Conservation (phyloP, 2,329 filamentous ascomycete species). For the Xylaria sp. region DNA sequence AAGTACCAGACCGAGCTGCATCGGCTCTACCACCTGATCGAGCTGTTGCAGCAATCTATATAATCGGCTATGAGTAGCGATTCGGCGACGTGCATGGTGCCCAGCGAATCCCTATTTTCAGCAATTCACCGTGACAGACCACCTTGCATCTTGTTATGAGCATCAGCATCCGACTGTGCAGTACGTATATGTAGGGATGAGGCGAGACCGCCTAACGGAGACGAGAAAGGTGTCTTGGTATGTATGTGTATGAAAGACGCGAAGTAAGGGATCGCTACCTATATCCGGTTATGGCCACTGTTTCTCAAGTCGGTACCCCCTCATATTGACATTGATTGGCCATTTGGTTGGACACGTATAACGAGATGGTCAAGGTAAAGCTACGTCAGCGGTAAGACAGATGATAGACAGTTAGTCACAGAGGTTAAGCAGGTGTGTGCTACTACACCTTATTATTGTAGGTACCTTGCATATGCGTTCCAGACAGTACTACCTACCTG, state of each 20-base stretch:
- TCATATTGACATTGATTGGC: not conserved
- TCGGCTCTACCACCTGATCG: not conserved
- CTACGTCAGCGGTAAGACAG: slow-evolving; percentile 8
- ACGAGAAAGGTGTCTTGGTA: not conserved
- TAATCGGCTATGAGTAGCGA: not conserved
- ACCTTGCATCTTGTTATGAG: not conserved
- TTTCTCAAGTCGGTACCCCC: not conserved
- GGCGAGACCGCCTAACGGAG: not conserved
- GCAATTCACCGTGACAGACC: not conserved
- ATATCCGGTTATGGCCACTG: not conserved
- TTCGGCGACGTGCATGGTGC: not conserved
- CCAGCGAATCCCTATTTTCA: not conserved
- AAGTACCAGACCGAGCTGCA: slow-evolving; percentile 2
- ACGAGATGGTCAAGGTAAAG: not conserved
- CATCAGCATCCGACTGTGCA: not conserved
- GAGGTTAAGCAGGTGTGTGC: too few relatives aligned
- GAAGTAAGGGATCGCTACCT: slow-evolving; percentile 3
- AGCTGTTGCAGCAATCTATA: not conserved
- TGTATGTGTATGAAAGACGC: not conserved
- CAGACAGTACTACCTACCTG: too few relatives aligned
- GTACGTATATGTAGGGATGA: not conserved
- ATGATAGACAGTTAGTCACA: not conserved
- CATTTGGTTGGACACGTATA: not conserved
- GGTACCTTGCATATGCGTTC: not conserved
- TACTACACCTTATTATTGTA: not conserved